These are phyloP conservation scores for Penicillium vulpinum DNA, from an alignment of 2,329 filamentous ascomycete genomes.

Conservation along the genomic window DNA sequence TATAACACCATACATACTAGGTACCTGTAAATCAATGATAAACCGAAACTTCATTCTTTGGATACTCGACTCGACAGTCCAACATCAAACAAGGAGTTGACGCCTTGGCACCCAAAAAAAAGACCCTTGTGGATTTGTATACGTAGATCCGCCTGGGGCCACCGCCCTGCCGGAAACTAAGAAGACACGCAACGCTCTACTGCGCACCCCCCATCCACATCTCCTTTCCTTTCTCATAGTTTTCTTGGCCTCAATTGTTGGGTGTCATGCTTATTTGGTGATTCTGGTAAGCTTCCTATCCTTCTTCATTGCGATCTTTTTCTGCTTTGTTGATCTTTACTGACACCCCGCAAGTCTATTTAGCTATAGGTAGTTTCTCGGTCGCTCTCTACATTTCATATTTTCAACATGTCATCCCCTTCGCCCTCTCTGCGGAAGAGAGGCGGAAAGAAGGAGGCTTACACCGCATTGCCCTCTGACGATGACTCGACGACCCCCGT, in stretches of 20 bases:
- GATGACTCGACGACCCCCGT: constrained; percentile 23
- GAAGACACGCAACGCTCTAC: constrained; percentile 24
- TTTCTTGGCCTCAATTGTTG: constrained; percentile 15
- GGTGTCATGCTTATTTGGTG: constrained; percentile 29
- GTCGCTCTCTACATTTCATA: constrained; percentile 28
- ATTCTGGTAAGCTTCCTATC: constrained; percentile 19
- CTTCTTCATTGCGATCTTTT: not conserved
- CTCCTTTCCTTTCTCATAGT: constrained; percentile 13
- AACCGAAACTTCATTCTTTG: not conserved
- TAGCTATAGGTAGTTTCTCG: constrained; percentile 30
- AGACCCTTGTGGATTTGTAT: constrained; percentile 8
- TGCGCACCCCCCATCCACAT: constrained; percentile 8
- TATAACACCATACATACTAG: not conserved
- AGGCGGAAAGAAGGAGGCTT: constrained; percentile 40
- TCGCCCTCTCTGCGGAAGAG: constrained; percentile 45
- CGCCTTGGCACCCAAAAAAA: too few species aligned
- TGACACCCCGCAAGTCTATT: constrained; percentile 27
- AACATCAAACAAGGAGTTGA: not conserved
- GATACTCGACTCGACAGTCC: not conserved
- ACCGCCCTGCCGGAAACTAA: constrained; percentile 20
- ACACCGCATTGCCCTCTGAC: constrained; percentile 26
- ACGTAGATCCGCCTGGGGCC: constrained; percentile 16
- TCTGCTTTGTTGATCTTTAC: constrained; percentile 1
- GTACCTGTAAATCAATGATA: not conserved
- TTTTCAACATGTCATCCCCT: constrained; percentile 37